Evolutionary conservation across 148 eudicot species (phyloP).

Genomic region (Cornus florida): DNA sequence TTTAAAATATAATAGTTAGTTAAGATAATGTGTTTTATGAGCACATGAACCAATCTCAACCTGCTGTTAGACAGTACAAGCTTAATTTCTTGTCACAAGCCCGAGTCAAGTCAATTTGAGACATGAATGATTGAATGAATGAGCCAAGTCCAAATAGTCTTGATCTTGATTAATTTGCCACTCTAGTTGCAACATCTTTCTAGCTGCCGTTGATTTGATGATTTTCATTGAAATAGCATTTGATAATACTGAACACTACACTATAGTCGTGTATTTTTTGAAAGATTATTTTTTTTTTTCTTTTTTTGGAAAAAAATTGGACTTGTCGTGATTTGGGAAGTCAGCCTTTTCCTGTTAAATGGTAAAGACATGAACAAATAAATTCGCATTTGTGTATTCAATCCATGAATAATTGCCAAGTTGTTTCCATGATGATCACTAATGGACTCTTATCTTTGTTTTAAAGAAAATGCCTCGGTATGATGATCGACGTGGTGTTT

Average conservation of each 20-base stretch:
- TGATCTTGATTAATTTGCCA: too few relatives aligned
- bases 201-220: neutral
- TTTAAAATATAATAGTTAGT: too few relatives aligned
- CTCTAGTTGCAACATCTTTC: too few relatives aligned
- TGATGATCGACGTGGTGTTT: slow-evolving; percentile 48
- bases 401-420: neutral
- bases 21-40: too few relatives aligned
- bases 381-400: neutral
- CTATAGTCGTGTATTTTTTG: neutral
- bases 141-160: too few relatives aligned
- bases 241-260: too few relatives aligned
- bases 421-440: neutral
- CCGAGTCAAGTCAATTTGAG: too few relatives aligned
- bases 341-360: neutral
- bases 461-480: slow-evolving; percentile 68
- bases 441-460: neutral
- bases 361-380: neutral
- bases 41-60: too few relatives aligned
- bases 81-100: too few relatives aligned
- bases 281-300: too few relatives aligned
- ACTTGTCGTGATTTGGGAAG: neutral
- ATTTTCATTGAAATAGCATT: neutral
- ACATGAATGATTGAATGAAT: too few relatives aligned
- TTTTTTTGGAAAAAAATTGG: neutral
- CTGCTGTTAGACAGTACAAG: too few relatives aligned